A percentile compares a stretch with the other conserved stretches of the same genome.
Evolutionary conservation across 2,329 filamentous ascomycete species (phyloP).

Genomic region (Xylaria sp.): DNA sequence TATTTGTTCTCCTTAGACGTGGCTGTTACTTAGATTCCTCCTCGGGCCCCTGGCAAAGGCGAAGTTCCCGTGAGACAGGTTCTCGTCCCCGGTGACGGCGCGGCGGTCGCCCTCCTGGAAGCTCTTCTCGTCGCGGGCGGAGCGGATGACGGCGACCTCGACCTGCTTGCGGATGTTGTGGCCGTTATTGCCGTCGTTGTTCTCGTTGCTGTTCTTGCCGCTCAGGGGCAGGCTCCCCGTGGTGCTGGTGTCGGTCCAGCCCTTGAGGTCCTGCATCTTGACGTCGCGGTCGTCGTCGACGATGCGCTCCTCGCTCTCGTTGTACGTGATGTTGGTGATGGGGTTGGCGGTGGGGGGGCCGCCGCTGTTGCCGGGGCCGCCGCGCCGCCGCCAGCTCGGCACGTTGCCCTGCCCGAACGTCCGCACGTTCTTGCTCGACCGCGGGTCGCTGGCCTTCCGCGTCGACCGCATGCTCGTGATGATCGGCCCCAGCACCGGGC

Average conservation of each 20-base stretch:
- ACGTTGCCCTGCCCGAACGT: constrained; percentile 45
- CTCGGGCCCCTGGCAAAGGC: constrained; percentile 22
- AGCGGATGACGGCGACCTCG: constrained; percentile 34
- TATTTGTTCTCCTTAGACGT: constrained; percentile 10
- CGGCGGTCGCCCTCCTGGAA: not conserved
- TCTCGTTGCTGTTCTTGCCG: too few species aligned
- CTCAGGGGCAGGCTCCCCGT: too few species aligned
- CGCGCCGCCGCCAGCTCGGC: constrained; percentile 34
- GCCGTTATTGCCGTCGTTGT: constrained; percentile 26
- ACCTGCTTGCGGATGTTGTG: constrained; percentile 49
- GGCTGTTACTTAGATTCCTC: constrained; percentile 21
- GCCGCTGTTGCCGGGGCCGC: constrained; percentile 38
- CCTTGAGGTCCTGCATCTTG: constrained; percentile 43
- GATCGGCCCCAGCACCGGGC: constrained; percentile 38
- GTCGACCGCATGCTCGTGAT: constrained; percentile 42
- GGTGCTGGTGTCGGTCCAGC: constrained; percentile 21
- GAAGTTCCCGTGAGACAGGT: constrained; percentile 22
- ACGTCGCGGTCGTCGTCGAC: constrained; percentile 46
- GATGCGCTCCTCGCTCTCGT: constrained; percentile 48
- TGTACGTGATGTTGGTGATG: constrained; percentile 44
- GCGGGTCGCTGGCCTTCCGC: constrained; percentile 41
- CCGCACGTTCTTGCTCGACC: constrained; percentile 40
- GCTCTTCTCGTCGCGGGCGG: constrained; percentile 14
- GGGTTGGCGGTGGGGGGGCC: constrained; percentile 39
- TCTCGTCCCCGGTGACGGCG: constrained; percentile 21